These are phyloP conservation scores for Trypanosomatidae sp. DNA, from an alignment of 208 protist species.

Conservation along the genomic window DNA sequence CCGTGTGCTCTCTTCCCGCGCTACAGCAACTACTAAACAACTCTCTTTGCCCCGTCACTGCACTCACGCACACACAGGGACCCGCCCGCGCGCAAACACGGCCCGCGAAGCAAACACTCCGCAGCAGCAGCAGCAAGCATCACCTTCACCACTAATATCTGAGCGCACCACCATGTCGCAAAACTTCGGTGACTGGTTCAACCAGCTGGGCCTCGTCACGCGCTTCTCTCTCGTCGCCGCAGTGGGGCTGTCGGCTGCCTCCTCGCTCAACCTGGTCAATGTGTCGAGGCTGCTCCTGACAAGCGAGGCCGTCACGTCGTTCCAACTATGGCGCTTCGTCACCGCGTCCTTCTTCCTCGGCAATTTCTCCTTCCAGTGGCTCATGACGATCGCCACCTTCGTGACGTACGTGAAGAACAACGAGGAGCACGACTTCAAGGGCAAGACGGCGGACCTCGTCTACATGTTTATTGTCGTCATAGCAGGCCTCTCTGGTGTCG, in stretches of 20 bases:
- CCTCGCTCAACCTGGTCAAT: conserved; percentile 41
- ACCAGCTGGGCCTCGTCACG: conserved; percentile 61
- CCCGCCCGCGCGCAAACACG: no score
- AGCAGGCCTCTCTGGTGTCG: conserved; percentile 21
- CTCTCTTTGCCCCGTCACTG: no score
- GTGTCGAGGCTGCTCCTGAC: conserved; percentile 37
- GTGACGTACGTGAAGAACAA: conserved; percentile 79
- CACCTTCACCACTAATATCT: no score
- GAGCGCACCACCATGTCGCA: conserved; percentile 50
- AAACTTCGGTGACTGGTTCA: conserved; percentile 80
- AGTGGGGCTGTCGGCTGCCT: conserved; percentile 48
- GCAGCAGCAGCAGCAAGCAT: no score
- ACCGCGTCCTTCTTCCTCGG: conserved; percentile 82
- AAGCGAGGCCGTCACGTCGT: conserved; percentile 26
- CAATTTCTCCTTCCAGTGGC: conserved; percentile 78
- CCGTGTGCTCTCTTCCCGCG: no score
- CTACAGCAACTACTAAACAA: no score
- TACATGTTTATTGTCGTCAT: conserved; percentile 80
- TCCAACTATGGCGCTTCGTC: conserved; percentile 69
- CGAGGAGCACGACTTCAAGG: conserved; percentile 75
- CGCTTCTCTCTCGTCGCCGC: conserved; percentile 33
- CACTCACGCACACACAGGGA: no score
- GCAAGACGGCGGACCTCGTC: conserved; percentile 61
- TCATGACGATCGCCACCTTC: conserved; percentile 78
- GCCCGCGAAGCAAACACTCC: no score